Evolutionary conservation across 108 stramenopile species (phyloP).

Genomic region (Stephanodiscus minutulus): DNA sequence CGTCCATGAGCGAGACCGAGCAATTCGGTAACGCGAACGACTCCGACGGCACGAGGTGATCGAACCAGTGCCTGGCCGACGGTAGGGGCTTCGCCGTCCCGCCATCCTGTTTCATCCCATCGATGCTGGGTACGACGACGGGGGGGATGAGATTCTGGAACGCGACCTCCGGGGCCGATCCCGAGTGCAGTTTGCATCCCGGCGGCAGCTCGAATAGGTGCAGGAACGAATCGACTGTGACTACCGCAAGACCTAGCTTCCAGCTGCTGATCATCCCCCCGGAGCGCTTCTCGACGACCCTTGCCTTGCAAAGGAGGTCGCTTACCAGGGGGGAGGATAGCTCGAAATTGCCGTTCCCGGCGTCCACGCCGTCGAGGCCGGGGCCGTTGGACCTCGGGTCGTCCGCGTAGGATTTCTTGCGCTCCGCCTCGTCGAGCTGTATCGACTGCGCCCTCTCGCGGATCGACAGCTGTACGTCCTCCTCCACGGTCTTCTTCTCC

Average conservation of each 20-base stretch:
- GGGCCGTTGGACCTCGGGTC: slow-evolving; percentile 36
- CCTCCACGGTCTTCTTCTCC: slow-evolving; percentile 62
- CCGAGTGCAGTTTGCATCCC: slow-evolving; percentile 42
- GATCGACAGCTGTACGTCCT: slow-evolving; percentile 64
- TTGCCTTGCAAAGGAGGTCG: slow-evolving; percentile 71
- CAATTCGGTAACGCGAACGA: slow-evolving; percentile 70
- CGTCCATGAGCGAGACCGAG: slow-evolving; percentile 46
- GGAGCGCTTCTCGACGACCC: slow-evolving; percentile 67
- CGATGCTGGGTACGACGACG: slow-evolving; percentile 60
- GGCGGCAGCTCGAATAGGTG: slow-evolving; percentile 79
- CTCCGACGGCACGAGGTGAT: slow-evolving; percentile 66
- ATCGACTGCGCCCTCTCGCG: slow-evolving; percentile 56
- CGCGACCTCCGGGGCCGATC: slow-evolving; percentile 78
- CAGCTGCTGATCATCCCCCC: slow-evolving; percentile 61
- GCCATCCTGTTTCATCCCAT: slow-evolving; percentile 46
- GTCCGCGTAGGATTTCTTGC: slow-evolving; percentile 52
- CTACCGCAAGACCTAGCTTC: slow-evolving; percentile 67
- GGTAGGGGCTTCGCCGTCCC: slow-evolving; percentile 35
- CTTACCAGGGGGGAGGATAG: slow-evolving; percentile 71
- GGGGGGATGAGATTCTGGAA: slow-evolving; percentile 71
- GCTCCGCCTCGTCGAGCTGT: slow-evolving; percentile 56
- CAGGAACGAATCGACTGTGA: slow-evolving; percentile 70
- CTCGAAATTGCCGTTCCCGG: slow-evolving; percentile 51
- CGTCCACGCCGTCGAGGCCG: slow-evolving; percentile 42
- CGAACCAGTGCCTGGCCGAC: slow-evolving; percentile 64